Percentiles rank a stretch among this genome's conserved stretches.
Evolutionary conservation across 2,329 filamentous ascomycete genomes (phyloP).

Genomic region (Hypoxylon sp.): DNA sequence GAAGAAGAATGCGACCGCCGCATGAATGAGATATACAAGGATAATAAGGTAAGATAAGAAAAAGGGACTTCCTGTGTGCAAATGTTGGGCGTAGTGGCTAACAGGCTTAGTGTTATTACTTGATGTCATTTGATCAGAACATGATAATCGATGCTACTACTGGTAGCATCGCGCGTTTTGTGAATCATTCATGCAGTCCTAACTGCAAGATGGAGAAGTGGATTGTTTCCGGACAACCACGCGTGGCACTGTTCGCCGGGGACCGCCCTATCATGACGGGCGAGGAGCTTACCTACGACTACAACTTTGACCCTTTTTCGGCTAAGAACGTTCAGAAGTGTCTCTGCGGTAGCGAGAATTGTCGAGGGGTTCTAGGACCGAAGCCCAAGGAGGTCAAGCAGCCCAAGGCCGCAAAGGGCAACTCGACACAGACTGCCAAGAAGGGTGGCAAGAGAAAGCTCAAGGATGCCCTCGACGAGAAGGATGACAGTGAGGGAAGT

Average conservation of each 20-base stretch:
- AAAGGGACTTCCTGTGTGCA: constrained; percentile 24
- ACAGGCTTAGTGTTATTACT: constrained; percentile 84
- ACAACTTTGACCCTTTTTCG: constrained; percentile 79
- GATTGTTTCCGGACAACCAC: constrained; percentile 92
- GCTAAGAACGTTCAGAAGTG: constrained; percentile 78
- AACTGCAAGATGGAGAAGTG: constrained; percentile 99
- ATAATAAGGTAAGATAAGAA: constrained; percentile 80
- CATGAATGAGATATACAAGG: constrained; percentile 94
- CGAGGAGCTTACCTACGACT: constrained; percentile 96
- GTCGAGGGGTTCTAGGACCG: constrained; percentile 74
- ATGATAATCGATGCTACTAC: constrained; percentile 98
- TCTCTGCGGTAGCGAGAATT: constrained; percentile 74
- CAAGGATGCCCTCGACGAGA: constrained; percentile 65
- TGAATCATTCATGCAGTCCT: constrained; percentile 96
- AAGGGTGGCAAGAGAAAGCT: constrained; percentile 69
- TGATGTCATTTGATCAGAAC: constrained; percentile 98
- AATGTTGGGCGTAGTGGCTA: constrained; percentile 26
- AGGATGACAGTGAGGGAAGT: constrained; percentile 50
- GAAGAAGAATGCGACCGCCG: constrained; percentile 92
- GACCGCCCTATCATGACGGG: constrained; percentile 92
- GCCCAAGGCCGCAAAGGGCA: constrained; percentile 62
- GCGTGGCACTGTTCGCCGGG: constrained; percentile 97
- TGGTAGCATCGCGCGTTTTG: constrained; percentile 95
- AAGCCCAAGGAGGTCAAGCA: constrained; percentile 70
- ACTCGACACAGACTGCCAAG: constrained; percentile 54